Conservation (phyloP, 306 rosid genomes). For the Corylus americana region DNA sequence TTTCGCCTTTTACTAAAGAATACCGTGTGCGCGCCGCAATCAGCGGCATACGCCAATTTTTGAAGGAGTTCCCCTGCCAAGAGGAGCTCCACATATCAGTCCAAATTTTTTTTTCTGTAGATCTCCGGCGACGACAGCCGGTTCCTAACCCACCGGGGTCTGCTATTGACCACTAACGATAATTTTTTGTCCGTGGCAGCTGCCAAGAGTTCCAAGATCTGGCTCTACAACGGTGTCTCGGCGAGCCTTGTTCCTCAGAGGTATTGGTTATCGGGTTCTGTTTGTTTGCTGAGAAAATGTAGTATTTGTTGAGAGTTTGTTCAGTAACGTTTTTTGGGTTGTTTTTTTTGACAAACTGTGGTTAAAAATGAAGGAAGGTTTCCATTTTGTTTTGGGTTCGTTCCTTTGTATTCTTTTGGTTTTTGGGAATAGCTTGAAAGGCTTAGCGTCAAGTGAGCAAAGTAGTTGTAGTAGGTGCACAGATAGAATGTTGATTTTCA, state of each 20-base stretch:
- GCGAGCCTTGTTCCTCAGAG: conserved; percentile 72
- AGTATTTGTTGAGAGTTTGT: neutral
- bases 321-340: neutral
- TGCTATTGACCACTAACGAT: conserved; percentile 82
- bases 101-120: neutral
- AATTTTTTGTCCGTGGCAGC: conserved; percentile 71
- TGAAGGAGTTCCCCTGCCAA: neutral
- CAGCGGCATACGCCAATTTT: conserved; percentile 43
- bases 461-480: neutral
- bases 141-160: conserved; percentile 80
- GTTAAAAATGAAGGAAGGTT: neutral
- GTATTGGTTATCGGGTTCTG: conserved; percentile 21
- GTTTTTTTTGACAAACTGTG: neutral
- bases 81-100: neutral
- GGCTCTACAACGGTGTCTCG: conserved; percentile 68
- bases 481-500: neutral
- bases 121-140: conserved; percentile 56
- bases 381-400: conserved; percentile 2
- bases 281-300: neutral
- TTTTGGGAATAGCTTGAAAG: neutral
- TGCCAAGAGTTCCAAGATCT: conserved; percentile 82
- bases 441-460: neutral
- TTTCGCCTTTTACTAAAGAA: conserved; percentile 77
- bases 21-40: conserved; percentile 49
- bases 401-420: neutral